Percentiles rank a stretch among this genome's conserved stretches.
Conservation (phyloP, 2,329 filamentous ascomycete genomes). For the Exophiala mesophila region DNA sequence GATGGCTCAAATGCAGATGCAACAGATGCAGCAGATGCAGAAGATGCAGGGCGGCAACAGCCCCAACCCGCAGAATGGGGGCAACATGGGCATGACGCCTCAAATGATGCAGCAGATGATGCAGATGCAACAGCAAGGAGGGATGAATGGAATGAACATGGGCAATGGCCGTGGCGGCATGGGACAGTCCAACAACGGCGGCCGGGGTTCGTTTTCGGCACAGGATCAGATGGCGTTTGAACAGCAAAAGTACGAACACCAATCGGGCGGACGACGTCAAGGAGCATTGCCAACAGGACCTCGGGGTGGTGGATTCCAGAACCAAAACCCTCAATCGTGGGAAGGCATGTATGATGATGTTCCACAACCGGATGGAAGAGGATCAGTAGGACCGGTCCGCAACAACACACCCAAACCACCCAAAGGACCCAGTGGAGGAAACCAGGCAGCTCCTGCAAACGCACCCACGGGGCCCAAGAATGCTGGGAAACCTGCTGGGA, state of each 20-base stretch:
- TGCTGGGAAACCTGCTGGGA: constrained; percentile 81
- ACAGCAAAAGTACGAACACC: constrained; percentile 72
- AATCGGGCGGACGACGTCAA: constrained; percentile 51
- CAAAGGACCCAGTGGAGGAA: constrained; percentile 45
- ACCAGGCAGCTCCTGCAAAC: constrained; percentile 62
- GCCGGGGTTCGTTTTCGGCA: constrained; percentile 56
- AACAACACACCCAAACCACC: constrained; percentile 38
- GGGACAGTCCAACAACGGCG: constrained; percentile 34
- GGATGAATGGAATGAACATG: constrained; percentile 34
- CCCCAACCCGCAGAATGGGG: constrained; percentile 27
- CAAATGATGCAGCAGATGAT: constrained; percentile 54
- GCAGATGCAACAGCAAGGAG: constrained; percentile 38
- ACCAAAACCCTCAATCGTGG: constrained; percentile 69
- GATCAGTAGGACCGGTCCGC: constrained; percentile 37
- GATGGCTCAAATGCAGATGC: constrained; percentile 58
- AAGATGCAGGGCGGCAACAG: constrained; percentile 37
- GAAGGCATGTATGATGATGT: constrained; percentile 98
- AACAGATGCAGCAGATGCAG: constrained; percentile 54
- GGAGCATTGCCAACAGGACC: constrained; percentile 27
- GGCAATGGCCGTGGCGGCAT: constrained; percentile 29
- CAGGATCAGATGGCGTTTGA: constrained; percentile 71
- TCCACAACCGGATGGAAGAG: constrained; percentile 65
- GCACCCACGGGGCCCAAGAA: constrained; percentile 96
- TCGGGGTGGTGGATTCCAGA: constrained; percentile 22
- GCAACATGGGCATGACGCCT: constrained; percentile 28